Evolutionary conservation across 495 filamentous ascomycete genomes (phyloP).

Genomic region (Talaromyces adpressus): DNA sequence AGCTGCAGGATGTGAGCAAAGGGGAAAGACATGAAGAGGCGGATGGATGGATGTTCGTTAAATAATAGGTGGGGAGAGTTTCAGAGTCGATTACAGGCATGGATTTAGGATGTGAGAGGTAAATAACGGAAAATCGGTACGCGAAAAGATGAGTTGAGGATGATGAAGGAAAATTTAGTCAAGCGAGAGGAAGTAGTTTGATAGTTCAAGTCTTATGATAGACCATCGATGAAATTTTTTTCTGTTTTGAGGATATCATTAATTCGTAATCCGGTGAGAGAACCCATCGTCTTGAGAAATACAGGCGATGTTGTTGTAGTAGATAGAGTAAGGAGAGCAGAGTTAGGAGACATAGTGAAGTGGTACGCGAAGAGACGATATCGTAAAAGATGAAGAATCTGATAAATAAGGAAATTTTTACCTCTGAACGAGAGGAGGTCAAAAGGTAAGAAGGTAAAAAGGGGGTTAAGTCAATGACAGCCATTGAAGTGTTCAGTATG

Average conservation of each 20-base stretch:
- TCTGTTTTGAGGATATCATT: conserved; percentile 1
- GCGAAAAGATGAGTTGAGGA: background rate
- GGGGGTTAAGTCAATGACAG: background rate
- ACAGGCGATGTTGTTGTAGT: background rate
- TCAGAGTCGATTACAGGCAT: background rate
- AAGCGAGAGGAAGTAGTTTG: background rate
- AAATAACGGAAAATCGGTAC: background rate
- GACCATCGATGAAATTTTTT: background rate
- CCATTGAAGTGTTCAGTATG: background rate
- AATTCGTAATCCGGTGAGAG: conserved; percentile 6
- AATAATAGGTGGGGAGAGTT: no score
- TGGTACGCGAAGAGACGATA: background rate
- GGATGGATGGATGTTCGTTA: no score
- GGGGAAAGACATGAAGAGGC: no score
- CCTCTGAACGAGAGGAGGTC: background rate
- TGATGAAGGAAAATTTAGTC: background rate
- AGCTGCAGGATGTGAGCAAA: background rate
- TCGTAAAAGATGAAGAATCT: background rate
- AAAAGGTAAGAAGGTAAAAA: background rate
- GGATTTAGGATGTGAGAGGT: background rate
- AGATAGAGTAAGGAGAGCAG: background rate
- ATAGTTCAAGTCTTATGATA: background rate
- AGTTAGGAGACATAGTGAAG: background rate
- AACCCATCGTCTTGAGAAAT: background rate
- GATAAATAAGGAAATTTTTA: background rate